Evolutionary conservation across 306 rosid genomes (phyloP).

Genomic region (Malus sieversii): DNA sequence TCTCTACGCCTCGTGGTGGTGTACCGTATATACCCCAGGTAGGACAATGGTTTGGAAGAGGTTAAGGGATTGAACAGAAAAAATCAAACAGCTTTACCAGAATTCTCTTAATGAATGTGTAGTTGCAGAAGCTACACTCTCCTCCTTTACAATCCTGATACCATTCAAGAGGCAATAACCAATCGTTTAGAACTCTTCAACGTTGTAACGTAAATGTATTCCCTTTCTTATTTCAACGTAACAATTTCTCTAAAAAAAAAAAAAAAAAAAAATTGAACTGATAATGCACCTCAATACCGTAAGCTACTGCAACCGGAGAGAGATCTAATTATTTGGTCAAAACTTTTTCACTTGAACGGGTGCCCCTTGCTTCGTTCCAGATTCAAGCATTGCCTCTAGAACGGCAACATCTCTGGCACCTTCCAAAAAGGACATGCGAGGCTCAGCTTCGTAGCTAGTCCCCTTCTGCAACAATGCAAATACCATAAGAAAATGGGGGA

Average conservation of each 20-base stretch:
- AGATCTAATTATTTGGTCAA: constrained; percentile 29
- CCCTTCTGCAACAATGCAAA: constrained; percentile 37
- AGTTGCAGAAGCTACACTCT: not conserved
- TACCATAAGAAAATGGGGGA: not conserved
- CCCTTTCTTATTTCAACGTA: not conserved
- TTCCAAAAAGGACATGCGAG: constrained; percentile 70
- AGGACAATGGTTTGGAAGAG: no score
- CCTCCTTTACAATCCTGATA: not conserved
- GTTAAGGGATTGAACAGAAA: no score
- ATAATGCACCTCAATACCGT: not conserved
- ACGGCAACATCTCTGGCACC: constrained; percentile 95
- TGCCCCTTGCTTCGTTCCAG: constrained; percentile 70
- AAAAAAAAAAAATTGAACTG: not conserved
- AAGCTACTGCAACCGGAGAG: not conserved
- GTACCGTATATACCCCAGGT: no score
- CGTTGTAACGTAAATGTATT: not conserved
- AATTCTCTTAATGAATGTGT: not conserved
- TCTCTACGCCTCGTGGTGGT: no score
- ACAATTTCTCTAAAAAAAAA: no score
- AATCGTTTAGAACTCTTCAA: not conserved
- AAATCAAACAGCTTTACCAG: not conserved
- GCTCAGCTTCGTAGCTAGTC: constrained; percentile 42
- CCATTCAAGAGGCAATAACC: not conserved
- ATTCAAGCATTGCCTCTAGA: constrained; percentile 90
- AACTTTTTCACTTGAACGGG: constrained; percentile 61